Percentiles rank a stretch among this genome's conserved stretches.
phyloP scores from a whole-genome alignment of 805 yeast genomes.

The Metschnikowia sp. region DNA sequence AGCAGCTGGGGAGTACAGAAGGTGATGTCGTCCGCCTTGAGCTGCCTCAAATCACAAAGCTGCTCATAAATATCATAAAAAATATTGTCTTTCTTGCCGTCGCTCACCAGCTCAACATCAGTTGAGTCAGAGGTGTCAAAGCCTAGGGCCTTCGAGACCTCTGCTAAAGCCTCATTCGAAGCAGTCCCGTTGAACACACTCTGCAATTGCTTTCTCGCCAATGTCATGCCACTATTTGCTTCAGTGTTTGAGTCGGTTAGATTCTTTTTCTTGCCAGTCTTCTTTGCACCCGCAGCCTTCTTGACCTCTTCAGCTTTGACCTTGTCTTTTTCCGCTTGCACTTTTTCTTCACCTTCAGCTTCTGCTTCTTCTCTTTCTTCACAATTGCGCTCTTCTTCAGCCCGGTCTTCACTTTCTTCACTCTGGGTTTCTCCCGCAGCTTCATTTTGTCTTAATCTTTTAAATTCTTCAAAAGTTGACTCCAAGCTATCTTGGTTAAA shows the following conservation, averaged over 20 bases:
- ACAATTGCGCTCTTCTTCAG: background rate
- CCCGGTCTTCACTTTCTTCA: conserved; percentile 1
- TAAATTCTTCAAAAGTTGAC: conserved; percentile 3
- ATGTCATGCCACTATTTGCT: conserved; percentile 1
- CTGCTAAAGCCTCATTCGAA: background rate
- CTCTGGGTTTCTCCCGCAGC: background rate
- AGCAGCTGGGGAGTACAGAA: background rate
- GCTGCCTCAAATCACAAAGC: conserved; percentile 2
- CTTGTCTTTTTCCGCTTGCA: background rate
- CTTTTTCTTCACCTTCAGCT: background rate
- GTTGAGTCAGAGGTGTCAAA: conserved; percentile 13
- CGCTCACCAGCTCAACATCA: conserved; percentile 12
- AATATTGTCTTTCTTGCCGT: background rate
- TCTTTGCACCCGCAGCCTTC: background rate
- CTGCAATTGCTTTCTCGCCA: conserved; percentile 6
- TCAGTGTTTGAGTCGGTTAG: background rate
- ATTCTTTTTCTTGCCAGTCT: background rate
- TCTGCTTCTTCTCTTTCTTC: background rate
- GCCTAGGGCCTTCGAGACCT: background rate
- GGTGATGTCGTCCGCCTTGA: conserved; percentile 1
- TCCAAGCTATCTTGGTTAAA: background rate
- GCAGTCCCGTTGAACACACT: conserved; percentile 2
- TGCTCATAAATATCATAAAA: conserved; percentile 7
- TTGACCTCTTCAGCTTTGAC: background rate
- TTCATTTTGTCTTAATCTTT: background rate